Conservation (phyloP, 495 filamentous ascomycete genomes). For the Hypoxylon rickii region DNA sequence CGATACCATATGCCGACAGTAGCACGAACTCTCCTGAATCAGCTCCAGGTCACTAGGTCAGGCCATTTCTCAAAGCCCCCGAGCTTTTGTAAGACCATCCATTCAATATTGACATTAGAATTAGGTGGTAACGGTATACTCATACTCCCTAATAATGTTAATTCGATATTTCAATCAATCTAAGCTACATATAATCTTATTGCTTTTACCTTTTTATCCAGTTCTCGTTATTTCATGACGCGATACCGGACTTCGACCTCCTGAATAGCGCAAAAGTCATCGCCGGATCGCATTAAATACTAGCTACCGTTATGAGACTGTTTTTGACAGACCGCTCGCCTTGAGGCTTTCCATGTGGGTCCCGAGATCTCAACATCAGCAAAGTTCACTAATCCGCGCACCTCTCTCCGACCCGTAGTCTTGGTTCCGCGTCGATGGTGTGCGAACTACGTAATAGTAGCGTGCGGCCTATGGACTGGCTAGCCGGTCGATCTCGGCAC, state of each 20-base stretch:
- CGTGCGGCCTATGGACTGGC: no score
- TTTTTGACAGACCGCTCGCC: neutral
- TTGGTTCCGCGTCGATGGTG: neutral
- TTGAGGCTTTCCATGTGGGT: neutral
- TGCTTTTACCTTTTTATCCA: no score
- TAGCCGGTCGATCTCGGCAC: no score
- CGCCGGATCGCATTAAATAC: constrained; percentile 16
- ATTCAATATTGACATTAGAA: neutral
- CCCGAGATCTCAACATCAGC: neutral
- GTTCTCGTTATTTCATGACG: neutral
- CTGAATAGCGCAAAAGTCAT: neutral
- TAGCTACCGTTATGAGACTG: neutral
- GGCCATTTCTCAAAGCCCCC: neutral
- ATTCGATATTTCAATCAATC: neutral
- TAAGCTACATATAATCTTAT: neutral
- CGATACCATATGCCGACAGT: constrained; percentile 1
- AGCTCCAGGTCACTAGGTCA: neutral
- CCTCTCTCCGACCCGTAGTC: neutral
- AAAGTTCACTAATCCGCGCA: neutral
- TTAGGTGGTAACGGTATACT: neutral
- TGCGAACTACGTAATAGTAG: neutral
- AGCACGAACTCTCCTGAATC: constrained; percentile 25
- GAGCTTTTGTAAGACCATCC: neutral
- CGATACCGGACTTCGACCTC: neutral
- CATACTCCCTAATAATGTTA: no score